phyloP scores from a whole-genome alignment of 176 grass and related monocot species.

The Eremochloa ophiuroides region DNA sequence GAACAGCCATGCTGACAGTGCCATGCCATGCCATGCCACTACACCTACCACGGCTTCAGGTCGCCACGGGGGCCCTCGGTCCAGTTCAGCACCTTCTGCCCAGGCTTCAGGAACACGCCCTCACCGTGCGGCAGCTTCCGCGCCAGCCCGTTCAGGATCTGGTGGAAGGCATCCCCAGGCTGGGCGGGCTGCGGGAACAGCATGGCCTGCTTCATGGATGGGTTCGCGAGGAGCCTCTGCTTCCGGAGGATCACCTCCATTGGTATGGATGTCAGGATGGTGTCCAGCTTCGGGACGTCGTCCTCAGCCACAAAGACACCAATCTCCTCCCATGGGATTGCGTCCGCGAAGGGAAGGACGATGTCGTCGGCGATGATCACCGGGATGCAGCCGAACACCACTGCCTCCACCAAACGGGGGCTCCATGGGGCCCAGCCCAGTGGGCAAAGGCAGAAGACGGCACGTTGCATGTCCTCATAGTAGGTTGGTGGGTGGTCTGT shows the following conservation, averaged over 20 bases:
- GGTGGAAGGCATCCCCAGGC: constrained; percentile 70
- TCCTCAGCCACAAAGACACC: constrained; percentile 64
- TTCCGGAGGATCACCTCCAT: constrained; percentile 61
- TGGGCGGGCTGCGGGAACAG: constrained; percentile 51
- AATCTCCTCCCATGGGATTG: constrained; percentile 67
- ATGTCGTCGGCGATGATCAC: constrained; percentile 80
- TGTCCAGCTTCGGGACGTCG: constrained; percentile 57
- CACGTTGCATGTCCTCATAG: constrained; percentile 77
- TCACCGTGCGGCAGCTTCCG: constrained; percentile 53
- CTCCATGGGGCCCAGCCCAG: constrained; percentile 80
- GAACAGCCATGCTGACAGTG: background rate
- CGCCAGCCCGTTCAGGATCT: constrained; percentile 55
- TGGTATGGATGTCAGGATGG: constrained; percentile 61
- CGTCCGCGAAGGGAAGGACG: constrained; percentile 56
- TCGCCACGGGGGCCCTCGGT: constrained; percentile 59
- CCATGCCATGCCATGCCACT: background rate
- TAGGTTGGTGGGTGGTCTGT: constrained; percentile 64
- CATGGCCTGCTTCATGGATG: constrained; percentile 77
- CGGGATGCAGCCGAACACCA: constrained; percentile 69
- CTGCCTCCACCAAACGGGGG: constrained; percentile 58
- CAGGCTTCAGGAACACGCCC: constrained; percentile 34
- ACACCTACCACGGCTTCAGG: constrained; percentile 58
- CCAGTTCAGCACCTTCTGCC: constrained; percentile 65
- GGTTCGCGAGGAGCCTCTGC: constrained; percentile 62
- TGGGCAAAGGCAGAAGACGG: constrained; percentile 72